Evolutionary conservation across 2,329 filamentous ascomycete species (phyloP).

Genomic region (Coniochaeta sp.): DNA sequence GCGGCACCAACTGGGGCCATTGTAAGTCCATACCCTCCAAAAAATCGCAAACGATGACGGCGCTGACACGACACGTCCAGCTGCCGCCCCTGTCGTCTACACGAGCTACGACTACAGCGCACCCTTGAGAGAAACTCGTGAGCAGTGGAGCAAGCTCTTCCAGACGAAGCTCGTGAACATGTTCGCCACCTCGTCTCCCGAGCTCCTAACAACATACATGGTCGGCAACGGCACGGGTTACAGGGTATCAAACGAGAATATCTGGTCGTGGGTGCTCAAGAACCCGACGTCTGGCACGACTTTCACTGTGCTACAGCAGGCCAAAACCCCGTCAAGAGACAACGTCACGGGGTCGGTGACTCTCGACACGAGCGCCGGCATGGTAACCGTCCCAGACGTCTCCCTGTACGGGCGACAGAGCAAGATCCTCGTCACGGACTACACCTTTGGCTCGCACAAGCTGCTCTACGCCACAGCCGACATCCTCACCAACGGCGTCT

Average conservation of each 20-base stretch:
- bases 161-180: constrained; percentile 48
- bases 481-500: constrained; percentile 38
- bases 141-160: constrained; percentile 43
- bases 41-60: background rate
- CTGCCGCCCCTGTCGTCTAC: constrained; percentile 41
- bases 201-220: constrained; percentile 45
- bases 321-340: constrained; percentile 32
- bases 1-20: constrained; percentile 51
- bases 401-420: constrained; percentile 43
- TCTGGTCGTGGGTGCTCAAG: constrained; percentile 44
- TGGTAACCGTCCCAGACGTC: constrained; percentile 34
- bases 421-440: constrained; percentile 48
- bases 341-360: constrained; percentile 38
- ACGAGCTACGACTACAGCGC: constrained; percentile 37
- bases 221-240: constrained; percentile 44
- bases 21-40: constrained; percentile 13
- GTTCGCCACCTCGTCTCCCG: constrained; percentile 44
- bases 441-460: constrained; percentile 35
- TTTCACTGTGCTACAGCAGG: constrained; percentile 44
- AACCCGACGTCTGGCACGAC: constrained; percentile 41
- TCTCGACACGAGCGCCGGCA: constrained; percentile 38
- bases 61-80: constrained; percentile 9
- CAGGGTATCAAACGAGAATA: constrained; percentile 24
- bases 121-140: constrained; percentile 45
- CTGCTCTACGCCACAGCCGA: constrained; percentile 46